Conservation (phyloP, 2,329 filamentous ascomycete species). For the Penicillium crustosum region DNA sequence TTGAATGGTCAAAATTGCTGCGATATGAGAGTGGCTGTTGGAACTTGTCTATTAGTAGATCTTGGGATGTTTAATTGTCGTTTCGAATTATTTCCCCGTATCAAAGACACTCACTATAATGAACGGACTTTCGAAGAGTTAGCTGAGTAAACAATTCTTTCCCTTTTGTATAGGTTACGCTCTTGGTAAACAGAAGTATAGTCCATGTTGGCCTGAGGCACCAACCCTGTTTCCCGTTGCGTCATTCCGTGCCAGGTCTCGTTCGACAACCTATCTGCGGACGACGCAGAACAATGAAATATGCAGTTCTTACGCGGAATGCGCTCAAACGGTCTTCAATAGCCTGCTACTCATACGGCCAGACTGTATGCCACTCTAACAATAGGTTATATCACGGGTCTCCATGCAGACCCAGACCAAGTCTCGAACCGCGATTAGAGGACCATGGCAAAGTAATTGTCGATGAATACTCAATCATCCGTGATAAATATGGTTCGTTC, state of each 20-base stretch:
- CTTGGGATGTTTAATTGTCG: not conserved
- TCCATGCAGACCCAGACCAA: conserved; percentile 13
- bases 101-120: not conserved
- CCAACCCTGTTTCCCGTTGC: conserved; percentile 5
- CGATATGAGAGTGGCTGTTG: too few species aligned
- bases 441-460: conserved; percentile 55
- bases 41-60: not conserved
- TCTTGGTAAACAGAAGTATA: not conserved
- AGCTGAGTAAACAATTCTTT: not conserved
- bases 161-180: not conserved
- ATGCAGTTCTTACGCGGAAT: conserved; percentile 11
- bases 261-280: conserved; percentile 13
- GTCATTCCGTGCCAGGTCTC: conserved; percentile 15
- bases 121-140: rapidly evolving
- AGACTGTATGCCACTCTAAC: not conserved
- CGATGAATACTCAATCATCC: conserved; percentile 62
- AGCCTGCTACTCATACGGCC: not conserved
- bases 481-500: conserved; percentile 55
- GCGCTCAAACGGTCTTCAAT: not conserved
- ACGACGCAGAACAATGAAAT: conserved; percentile 22
- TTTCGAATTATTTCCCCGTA: too few species aligned
- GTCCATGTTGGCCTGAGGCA: conserved; percentile 18
- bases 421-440: conserved; percentile 51
- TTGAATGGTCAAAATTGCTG: too few species aligned
- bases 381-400: conserved; percentile 21